Evolutionary conservation across 192 early-diverging fungal species (phyloP).

Genomic region (Lobulomyces angularis): DNA sequence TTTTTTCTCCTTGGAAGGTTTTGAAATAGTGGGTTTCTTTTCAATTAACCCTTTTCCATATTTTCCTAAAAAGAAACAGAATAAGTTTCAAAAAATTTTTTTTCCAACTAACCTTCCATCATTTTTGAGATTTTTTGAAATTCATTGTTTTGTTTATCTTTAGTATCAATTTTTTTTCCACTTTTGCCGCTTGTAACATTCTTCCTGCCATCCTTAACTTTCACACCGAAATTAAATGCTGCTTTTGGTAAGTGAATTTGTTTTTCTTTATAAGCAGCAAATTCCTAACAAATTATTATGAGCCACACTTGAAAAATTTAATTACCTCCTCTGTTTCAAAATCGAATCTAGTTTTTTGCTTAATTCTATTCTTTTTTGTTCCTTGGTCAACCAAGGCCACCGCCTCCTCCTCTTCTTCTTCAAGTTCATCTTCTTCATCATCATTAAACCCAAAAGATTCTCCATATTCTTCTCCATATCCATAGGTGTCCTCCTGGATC

Average conservation of each 20-base stretch:
- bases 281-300: too few species aligned
- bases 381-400: slow-evolving; percentile 53
- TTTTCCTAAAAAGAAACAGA: too few species aligned
- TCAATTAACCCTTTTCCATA: slow-evolving; percentile 17
- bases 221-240: slow-evolving; percentile 65
- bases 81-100: too few species aligned
- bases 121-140: slow-evolving; percentile 30
- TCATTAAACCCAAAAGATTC: slow-evolving; percentile 36
- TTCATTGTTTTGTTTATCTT: slow-evolving; percentile 36
- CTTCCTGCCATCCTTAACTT: slow-evolving; percentile 36
- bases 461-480: slow-evolving; percentile 18
- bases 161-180: too few species aligned
- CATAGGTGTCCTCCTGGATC: slow-evolving; percentile 12
- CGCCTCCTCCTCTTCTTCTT: slow-evolving; percentile 15
- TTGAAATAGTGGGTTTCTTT: too few species aligned
- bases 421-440: slow-evolving; percentile 20
- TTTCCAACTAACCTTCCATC: too few species aligned
- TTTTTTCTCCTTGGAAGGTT: too few species aligned
- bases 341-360: slow-evolving; percentile 58
- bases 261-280: slow-evolving; percentile 55
- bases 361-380: slow-evolving; percentile 54
- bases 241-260: slow-evolving; percentile 62
- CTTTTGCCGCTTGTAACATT: slow-evolving; percentile 26
- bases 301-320: too few species aligned
- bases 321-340: slow-evolving; percentile 71